phyloP scores from a whole-genome alignment of 257 asterid genomes.

The Phtheirospermum japonicum region DNA sequence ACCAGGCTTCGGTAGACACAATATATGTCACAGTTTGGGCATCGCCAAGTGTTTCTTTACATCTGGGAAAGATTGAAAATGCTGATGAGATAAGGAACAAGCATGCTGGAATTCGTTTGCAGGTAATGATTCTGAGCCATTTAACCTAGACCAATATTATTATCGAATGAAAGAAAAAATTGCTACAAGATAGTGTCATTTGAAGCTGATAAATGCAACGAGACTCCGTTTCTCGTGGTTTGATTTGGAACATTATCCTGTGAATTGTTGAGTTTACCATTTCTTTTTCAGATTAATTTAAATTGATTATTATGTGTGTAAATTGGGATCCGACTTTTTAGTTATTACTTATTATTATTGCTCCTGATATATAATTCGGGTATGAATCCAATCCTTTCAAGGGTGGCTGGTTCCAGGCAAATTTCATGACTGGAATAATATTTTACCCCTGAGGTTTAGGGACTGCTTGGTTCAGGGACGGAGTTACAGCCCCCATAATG shows the following conservation, averaged over 20 bases:
- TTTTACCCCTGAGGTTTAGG: no score
- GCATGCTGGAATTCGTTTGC: constrained; percentile 81
- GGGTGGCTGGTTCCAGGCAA: no score
- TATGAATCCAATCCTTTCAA: no score
- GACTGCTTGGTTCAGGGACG: no score
- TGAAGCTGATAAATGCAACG: constrained; percentile 14
- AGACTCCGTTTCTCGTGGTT: background rate
- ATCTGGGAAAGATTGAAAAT: constrained; percentile 82
- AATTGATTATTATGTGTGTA: background rate
- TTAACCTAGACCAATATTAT: background rate
- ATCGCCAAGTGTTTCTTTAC: constrained; percentile 74
- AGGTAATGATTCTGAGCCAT: constrained; percentile 65
- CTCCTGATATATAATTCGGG: background rate
- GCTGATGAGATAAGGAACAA: constrained; percentile 76
- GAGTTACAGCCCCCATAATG: no score
- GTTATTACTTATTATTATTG: background rate
- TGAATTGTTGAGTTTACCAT: constrained; percentile 7
- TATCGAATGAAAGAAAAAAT: no score
- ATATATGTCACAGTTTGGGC: constrained; percentile 82
- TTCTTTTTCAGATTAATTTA: background rate
- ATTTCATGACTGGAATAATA: no score
- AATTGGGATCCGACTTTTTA: background rate
- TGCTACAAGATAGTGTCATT: background rate
- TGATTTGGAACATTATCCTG: no score
- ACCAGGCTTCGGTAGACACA: constrained; percentile 70